Conservation (phyloP, 108 stramenopile genomes). For the Nitzschia palea region DNA sequence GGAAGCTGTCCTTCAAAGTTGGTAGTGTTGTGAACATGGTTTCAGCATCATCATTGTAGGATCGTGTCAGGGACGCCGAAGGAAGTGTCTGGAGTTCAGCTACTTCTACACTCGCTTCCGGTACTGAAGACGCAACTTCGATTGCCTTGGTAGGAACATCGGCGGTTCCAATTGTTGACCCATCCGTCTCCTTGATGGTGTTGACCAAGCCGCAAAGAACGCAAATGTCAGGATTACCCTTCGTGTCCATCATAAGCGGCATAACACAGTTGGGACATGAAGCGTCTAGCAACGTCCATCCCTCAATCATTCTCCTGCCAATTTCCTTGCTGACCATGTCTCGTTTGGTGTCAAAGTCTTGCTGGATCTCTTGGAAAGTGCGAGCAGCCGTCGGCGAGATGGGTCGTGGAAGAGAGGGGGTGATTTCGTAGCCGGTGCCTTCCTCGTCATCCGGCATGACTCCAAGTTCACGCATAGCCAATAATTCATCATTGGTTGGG, state of each 20-base stretch:
- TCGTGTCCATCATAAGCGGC: constrained; percentile 52
- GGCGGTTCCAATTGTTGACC: constrained; percentile 5
- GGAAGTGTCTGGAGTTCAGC: not conserved
- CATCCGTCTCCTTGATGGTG: constrained; percentile 13
- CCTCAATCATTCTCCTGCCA: constrained; percentile 48
- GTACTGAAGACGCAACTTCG: not conserved
- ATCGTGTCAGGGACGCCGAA: not conserved
- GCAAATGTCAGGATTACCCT: constrained; percentile 42
- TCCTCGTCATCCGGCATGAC: constrained; percentile 15
- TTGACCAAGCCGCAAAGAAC: constrained; percentile 34
- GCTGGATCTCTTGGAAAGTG: constrained; percentile 13
- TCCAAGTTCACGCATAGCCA: not conserved
- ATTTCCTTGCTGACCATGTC: constrained; percentile 55
- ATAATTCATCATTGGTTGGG: not conserved
- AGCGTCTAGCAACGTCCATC: constrained; percentile 50
- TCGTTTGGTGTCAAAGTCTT: constrained; percentile 46
- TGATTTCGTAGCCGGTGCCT: constrained; percentile 14
- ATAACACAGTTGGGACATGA: constrained; percentile 54
- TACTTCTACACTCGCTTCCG: not conserved
- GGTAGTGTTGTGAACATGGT: constrained; percentile 6
- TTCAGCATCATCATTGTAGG: constrained; percentile 1
- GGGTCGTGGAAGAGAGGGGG: not conserved
- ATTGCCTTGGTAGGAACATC: constrained; percentile 7
- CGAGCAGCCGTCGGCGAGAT: not conserved
- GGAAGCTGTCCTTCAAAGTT: not conserved